Percentiles rank a stretch among this genome's conserved stretches.
phyloP scores from a whole-genome alignment of 148 eudicot genomes.

The Arctostaphylos glauca region DNA sequence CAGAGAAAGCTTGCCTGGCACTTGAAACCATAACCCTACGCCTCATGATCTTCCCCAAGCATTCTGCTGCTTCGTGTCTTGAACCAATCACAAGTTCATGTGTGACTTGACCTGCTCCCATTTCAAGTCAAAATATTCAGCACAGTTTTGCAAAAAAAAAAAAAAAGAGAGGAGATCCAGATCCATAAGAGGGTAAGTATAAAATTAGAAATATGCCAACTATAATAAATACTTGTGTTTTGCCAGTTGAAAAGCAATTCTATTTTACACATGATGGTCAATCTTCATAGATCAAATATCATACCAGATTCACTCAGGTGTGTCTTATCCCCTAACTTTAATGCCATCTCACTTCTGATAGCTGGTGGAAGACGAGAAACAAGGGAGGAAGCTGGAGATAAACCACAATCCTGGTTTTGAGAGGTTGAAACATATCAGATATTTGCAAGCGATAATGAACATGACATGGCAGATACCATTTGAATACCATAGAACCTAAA shows the following conservation, averaged over 20 bases:
- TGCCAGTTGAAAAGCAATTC: background rate
- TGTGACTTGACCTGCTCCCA: conserved; percentile 34
- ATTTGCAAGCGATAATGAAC: conserved; percentile 2
- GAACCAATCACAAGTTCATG: conserved; percentile 46
- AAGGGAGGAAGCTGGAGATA: conserved; percentile 55
- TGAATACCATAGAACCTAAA: background rate
- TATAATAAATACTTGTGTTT: background rate
- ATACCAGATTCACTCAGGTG: conserved; percentile 44
- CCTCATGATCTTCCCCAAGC: conserved; percentile 62
- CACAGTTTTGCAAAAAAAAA: background rate
- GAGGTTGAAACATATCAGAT: conserved; percentile 20
- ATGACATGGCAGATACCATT: background rate
- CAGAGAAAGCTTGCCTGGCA: conserved; percentile 82
- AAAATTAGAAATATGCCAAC: background rate
- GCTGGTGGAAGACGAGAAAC: conserved; percentile 67
- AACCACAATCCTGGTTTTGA: conserved; percentile 64
- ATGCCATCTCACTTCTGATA: conserved; percentile 54
- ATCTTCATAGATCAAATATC: conserved; percentile 1
- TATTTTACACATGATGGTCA: background rate
- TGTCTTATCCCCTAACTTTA: conserved; percentile 43
- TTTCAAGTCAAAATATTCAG: background rate
- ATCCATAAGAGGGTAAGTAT: background rate
- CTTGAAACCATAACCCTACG: conserved; percentile 83
- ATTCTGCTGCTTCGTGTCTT: conserved; percentile 61
- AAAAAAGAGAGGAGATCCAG: background rate